A percentile compares a stretch with the other conserved stretches of the same genome.
These are phyloP conservation scores for Saccharomyces jurei DNA, from an alignment of 805 yeast species.

Conservation along the genomic window DNA sequence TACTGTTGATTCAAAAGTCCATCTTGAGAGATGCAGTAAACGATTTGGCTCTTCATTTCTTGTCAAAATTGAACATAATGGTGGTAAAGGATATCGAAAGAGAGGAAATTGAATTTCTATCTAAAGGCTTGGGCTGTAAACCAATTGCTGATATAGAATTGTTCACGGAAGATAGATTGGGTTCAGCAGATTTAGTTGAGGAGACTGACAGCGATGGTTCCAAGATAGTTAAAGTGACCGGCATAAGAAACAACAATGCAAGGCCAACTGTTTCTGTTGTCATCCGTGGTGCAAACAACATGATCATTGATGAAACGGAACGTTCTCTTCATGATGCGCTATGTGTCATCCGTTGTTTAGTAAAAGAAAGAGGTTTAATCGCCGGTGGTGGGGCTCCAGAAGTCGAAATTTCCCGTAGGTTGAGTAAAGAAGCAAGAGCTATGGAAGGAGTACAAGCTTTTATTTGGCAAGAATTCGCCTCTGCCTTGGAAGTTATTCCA, in stretches of 20 bases:
- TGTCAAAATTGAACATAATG: conserved; percentile 86
- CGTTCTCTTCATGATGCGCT: conserved; percentile 95
- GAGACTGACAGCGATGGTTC: conserved; percentile 86
- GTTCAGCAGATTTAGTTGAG: conserved; percentile 85
- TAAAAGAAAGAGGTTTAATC: conserved; percentile 79
- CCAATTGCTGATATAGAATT: conserved; percentile 94
- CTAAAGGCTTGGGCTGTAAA: conserved; percentile 77
- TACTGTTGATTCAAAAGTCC: conserved; percentile 82
- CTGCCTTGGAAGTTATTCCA: conserved; percentile 87
- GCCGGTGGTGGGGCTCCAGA: conserved; percentile 99
- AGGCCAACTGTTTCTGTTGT: conserved; percentile 73
- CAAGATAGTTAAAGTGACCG: conserved; percentile 80
- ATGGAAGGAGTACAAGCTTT: conserved; percentile 82
- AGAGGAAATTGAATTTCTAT: conserved; percentile 89
- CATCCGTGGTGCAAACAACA: conserved; percentile 88
- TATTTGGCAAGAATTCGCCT: conserved; percentile 86
- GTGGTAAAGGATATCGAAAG: conserved; percentile 93
- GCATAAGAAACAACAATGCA: conserved; percentile 43
- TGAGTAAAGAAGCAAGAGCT: conserved; percentile 61
- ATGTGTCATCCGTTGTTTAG: conserved; percentile 87
- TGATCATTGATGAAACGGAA: conserved; percentile 91
- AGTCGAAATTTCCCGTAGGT: conserved; percentile 72
- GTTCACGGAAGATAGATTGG: conserved; percentile 87
- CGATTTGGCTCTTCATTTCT: conserved; percentile 88
- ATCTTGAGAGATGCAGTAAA: conserved; percentile 90